Conservation (phyloP, 2,329 filamentous ascomycete genomes). For the Elsinoe fawcettii region DNA sequence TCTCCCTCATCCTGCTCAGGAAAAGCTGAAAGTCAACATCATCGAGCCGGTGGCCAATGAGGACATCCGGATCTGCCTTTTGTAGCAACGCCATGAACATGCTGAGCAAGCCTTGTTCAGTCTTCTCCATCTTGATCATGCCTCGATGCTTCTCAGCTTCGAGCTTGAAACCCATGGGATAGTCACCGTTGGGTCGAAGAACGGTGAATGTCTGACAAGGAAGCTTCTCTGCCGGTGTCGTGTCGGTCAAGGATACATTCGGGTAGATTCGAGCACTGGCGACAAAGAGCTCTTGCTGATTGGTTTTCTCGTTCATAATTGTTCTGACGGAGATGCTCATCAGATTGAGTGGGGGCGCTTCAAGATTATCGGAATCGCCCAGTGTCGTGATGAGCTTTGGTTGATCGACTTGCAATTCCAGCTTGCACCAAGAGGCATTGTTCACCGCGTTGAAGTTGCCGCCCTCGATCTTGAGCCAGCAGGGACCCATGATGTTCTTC, state of each 20-base stretch:
- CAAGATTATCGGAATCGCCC: constrained; percentile 69
- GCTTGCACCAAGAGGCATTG: constrained; percentile 94
- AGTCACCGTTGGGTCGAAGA: constrained; percentile 71
- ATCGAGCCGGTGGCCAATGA: constrained; percentile 92
- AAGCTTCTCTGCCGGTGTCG: constrained; percentile 78
- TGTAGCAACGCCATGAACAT: constrained; percentile 87
- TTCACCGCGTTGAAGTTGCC: constrained; percentile 77
- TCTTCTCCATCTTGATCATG: constrained; percentile 70
- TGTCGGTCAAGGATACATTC: constrained; percentile 78
- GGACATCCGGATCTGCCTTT: constrained; percentile 81
- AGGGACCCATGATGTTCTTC: constrained; percentile 99
- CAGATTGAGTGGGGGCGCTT: constrained; percentile 81
- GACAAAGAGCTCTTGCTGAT: constrained; percentile 91
- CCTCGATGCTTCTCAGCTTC: constrained; percentile 68
- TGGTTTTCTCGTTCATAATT: constrained; percentile 79
- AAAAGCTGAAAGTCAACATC: constrained; percentile 93
- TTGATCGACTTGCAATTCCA: constrained; percentile 75
- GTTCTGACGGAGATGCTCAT: constrained; percentile 92
- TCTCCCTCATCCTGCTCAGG: constrained; percentile 76
- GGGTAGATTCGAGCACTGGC: constrained; percentile 91
- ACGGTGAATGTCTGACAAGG: constrained; percentile 87
- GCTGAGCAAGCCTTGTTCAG: constrained; percentile 74
- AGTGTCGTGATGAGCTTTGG: constrained; percentile 67
- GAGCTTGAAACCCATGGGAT: constrained; percentile 79
- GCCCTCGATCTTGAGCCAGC: constrained; percentile 86